Conservation (phyloP, 2,329 filamentous ascomycete genomes). For the Ophiostoma sp. region DNA sequence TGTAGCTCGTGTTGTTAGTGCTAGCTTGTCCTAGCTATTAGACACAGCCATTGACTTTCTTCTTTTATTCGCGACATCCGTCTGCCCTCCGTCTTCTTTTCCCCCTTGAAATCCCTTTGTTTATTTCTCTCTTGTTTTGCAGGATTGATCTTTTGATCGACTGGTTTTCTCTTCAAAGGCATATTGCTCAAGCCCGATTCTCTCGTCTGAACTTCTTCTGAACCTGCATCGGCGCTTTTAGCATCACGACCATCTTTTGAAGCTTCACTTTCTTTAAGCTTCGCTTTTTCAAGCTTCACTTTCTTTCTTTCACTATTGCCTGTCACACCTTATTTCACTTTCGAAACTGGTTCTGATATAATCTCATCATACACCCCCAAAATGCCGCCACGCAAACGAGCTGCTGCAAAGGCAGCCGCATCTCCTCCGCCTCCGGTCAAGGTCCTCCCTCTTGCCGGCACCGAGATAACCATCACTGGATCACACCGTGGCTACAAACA, state of each 20-base stretch:
- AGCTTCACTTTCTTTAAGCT: not conserved
- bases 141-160: too few relatives aligned
- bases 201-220: not conserved
- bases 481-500: not conserved
- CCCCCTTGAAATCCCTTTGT: not conserved
- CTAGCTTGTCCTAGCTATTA: not conserved
- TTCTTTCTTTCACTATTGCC: too few relatives aligned
- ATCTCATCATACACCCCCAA: not conserved
- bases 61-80: not conserved
- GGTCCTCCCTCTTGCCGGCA: conserved; percentile 39
- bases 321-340: too few relatives aligned
- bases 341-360: not conserved
- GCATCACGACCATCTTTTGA: not conserved
- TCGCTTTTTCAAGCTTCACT: too few relatives aligned
- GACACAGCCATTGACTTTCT: not conserved
- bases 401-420: conserved; percentile 8
- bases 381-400: conserved; percentile 24
- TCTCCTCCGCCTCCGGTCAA: conserved; percentile 28
- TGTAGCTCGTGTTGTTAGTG: conserved; percentile 4
- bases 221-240: not conserved
- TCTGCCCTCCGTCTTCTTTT: not conserved
- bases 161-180: too few relatives aligned
- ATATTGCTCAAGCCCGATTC: not conserved
- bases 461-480: conserved; percentile 54
- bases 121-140: not conserved